Evolutionary conservation across 345 rosid genomes (phyloP).

Genomic region (Salix caprea): DNA sequence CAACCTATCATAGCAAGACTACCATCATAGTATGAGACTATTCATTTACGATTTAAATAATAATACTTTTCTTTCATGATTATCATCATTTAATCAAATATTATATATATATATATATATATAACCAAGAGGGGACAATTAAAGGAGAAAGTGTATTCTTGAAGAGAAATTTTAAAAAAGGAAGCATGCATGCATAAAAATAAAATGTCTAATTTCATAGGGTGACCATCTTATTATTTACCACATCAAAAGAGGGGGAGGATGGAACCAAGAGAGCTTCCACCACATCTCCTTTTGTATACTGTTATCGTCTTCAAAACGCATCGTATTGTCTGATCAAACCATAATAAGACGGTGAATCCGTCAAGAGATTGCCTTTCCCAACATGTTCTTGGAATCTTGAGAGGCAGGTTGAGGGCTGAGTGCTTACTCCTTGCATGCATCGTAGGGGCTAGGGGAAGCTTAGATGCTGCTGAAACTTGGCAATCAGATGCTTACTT

Average conservation of each 20-base stretch:
- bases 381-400: slow-evolving; percentile 12
- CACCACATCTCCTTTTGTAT: not conserved
- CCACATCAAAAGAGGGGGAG: not conserved
- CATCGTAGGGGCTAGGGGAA: not conserved
- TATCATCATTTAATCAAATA: no score
- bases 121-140: not conserved
- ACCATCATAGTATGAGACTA: not conserved
- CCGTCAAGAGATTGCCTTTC: slow-evolving; percentile 12
- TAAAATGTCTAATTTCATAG: no score
- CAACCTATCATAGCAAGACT: no score
- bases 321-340: not conserved
- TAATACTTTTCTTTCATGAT: not conserved
- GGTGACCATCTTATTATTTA: not conserved
- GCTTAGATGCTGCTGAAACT: not conserved
- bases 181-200: not conserved
- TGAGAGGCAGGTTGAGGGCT: not conserved
- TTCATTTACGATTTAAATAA: not conserved
- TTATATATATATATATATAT: no score
- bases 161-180: not conserved
- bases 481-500: not conserved
- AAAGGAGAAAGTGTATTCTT: not conserved
- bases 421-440: not conserved
- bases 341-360: not conserved
- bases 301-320: not conserved
- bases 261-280: not conserved